A percentile compares a stretch with the other conserved stretches of the same genome.
These are phyloP conservation scores for Micractinium sp. DNA, from an alignment of 139 green algal species.

Conservation along the genomic window DNA sequence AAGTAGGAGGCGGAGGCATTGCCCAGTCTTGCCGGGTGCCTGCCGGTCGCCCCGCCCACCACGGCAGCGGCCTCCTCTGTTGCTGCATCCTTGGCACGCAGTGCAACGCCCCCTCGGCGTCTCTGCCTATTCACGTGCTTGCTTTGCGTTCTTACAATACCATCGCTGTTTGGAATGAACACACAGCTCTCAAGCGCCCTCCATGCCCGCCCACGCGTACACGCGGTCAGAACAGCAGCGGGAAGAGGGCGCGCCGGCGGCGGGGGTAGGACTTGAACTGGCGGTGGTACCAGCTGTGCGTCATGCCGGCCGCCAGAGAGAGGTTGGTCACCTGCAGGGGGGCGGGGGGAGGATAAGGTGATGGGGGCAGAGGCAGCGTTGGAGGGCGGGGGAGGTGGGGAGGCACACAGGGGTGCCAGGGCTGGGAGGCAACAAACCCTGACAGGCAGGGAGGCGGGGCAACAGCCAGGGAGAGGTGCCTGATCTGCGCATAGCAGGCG, in stretches of 20 bases:
- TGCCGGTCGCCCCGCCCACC: too few relatives aligned
- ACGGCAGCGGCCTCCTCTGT: too few relatives aligned
- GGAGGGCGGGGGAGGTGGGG: neutral
- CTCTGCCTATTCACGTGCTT: too few relatives aligned
- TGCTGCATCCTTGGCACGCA: too few relatives aligned
- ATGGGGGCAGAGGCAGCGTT: neutral
- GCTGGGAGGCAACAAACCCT: neutral
- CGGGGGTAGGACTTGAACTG: constrained; percentile 67
- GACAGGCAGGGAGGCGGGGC: too few relatives aligned
- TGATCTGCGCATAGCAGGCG: too few relatives aligned
- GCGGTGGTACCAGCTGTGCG: constrained; percentile 69
- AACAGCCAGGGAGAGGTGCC: too few relatives aligned
- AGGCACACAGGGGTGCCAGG: neutral
- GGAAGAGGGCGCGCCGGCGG: constrained; percentile 54
- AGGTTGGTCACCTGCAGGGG: constrained; percentile 73
- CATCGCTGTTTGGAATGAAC: too few relatives aligned
- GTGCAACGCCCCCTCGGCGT: too few relatives aligned
- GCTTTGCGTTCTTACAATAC: too few relatives aligned
- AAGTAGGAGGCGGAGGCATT: too few relatives aligned
- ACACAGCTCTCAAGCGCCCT: neutral
- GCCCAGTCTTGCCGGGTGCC: too few relatives aligned
- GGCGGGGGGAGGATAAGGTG: neutral
- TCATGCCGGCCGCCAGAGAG: constrained; percentile 65
- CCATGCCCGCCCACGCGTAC: neutral
- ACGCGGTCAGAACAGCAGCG: constrained; percentile 20